These are phyloP conservation scores for Plasmodium sp. DNA, from an alignment of 169 alveolate genomes.

Conservation along the genomic window DNA sequence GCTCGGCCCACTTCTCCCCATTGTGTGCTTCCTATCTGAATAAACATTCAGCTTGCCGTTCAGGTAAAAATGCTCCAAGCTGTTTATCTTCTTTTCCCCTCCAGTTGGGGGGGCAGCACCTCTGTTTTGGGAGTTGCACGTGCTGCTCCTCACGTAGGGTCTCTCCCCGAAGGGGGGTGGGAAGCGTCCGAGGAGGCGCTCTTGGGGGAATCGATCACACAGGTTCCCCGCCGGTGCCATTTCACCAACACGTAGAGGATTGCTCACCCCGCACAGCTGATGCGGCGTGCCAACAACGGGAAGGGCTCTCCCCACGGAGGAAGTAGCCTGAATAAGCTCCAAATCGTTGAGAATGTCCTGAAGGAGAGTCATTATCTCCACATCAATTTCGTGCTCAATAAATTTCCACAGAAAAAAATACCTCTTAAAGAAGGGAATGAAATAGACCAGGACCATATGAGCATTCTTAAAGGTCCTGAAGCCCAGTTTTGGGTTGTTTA, in stretches of 20 bases:
- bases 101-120: not conserved
- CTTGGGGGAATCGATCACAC: not conserved
- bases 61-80: not conserved
- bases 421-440: constrained; percentile 58
- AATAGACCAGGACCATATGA: constrained; percentile 28
- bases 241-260: not conserved
- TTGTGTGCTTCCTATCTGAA: not conserved
- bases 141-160: not conserved
- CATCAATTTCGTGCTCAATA: constrained; percentile 59
- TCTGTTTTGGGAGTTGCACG: not conserved
- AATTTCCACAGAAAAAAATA: constrained; percentile 61
- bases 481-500: constrained; percentile 24
- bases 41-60: not conserved
- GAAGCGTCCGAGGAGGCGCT: not conserved
- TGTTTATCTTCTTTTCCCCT: not conserved
- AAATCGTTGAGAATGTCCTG: constrained; percentile 14
- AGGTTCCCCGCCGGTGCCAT: not conserved
- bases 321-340: constrained; percentile 6
- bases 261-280: not conserved
- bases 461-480: constrained; percentile 33
- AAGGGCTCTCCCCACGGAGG: not conserved
- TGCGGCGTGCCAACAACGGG: not conserved
- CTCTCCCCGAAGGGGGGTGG: not conserved
- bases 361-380: constrained; percentile 19
- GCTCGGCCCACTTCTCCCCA: not conserved